Conservation (phyloP, 495 filamentous ascomycete genomes). For the Trichoderma asperelloides region DNA sequence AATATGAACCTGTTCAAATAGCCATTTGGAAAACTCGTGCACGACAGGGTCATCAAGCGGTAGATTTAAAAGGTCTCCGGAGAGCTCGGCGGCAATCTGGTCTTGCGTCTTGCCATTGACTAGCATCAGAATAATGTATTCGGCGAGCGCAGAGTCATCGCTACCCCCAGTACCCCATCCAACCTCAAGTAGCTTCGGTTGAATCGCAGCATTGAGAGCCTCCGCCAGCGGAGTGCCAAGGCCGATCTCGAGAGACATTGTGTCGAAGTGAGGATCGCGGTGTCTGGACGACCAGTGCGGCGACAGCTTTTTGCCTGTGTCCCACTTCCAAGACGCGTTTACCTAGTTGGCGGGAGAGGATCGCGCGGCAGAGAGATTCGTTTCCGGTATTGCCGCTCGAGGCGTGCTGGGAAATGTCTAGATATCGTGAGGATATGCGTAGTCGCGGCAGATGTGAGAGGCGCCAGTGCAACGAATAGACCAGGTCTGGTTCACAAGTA, state of each 20-base stretch:
- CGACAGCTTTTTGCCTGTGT: not conserved
- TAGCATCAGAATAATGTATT: constrained; percentile 96
- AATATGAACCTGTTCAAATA: constrained; percentile 72
- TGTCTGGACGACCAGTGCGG: not conserved
- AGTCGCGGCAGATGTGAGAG: not conserved
- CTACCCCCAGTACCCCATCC: constrained; percentile 76
- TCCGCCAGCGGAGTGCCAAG: constrained; percentile 72
- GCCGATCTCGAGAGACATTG: constrained; percentile 65
- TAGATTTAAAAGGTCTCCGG: constrained; percentile 77
- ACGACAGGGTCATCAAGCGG: constrained; percentile 75
- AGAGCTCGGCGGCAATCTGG: constrained; percentile 80
- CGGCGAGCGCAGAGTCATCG: constrained; percentile 77
- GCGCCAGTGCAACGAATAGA: not conserved
- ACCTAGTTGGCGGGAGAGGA: not conserved
- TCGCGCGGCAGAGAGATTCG: not conserved
- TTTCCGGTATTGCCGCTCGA: not conserved
- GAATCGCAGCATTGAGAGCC: constrained; percentile 67
- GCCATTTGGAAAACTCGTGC: constrained; percentile 77
- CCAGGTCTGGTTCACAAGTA: not conserved
- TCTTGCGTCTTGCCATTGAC: constrained; percentile 87
- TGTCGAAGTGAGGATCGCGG: constrained; percentile 12
- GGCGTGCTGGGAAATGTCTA: not conserved
- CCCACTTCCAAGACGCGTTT: constrained; percentile 1
- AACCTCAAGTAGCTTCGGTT: constrained; percentile 90
- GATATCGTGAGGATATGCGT: not conserved